Conservation (phyloP, 2,329 filamentous ascomycete genomes). For the Basipetospora chlamydospora region DNA sequence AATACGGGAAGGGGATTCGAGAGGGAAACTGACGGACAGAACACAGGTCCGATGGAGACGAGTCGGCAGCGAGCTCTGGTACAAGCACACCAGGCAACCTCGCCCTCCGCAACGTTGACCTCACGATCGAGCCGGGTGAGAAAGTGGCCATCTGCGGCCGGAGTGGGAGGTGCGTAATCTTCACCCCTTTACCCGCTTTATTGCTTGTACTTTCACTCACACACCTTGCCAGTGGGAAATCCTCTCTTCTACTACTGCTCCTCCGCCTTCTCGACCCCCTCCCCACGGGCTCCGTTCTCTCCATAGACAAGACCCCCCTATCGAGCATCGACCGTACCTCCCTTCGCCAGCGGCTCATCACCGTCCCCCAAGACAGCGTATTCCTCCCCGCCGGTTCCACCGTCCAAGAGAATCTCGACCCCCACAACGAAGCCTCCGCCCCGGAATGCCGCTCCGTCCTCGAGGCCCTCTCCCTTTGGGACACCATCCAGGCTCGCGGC, state of each 20-base stretch:
- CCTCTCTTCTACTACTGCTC: conserved; percentile 23
- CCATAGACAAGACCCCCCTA: conserved; percentile 27
- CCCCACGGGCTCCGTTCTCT: conserved; percentile 14
- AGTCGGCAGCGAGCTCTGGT: conserved; percentile 6
- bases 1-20: too few species aligned
- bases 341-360: conserved; percentile 32
- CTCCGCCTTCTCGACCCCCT: conserved; percentile 26
- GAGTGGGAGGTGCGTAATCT: conserved; percentile 16
- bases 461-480: conserved; percentile 18
- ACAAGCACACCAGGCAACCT: too few species aligned
- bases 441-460: conserved; percentile 21
- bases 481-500: conserved; percentile 7
- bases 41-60: too few species aligned
- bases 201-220: too few species aligned
- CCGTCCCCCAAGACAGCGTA: conserved; percentile 37
- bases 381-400: conserved; percentile 31
- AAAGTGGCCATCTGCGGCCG: conserved; percentile 22
- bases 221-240: conserved; percentile 34
- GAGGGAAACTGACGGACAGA: too few species aligned
- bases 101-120: conserved; percentile 13
- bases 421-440: conserved; percentile 15
- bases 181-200: background rate
- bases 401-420: conserved; percentile 28
- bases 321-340: conserved; percentile 22
- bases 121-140: conserved; percentile 17